phyloP scores from a whole-genome alignment of 257 asterid species.

The Echium plantagineum region DNA sequence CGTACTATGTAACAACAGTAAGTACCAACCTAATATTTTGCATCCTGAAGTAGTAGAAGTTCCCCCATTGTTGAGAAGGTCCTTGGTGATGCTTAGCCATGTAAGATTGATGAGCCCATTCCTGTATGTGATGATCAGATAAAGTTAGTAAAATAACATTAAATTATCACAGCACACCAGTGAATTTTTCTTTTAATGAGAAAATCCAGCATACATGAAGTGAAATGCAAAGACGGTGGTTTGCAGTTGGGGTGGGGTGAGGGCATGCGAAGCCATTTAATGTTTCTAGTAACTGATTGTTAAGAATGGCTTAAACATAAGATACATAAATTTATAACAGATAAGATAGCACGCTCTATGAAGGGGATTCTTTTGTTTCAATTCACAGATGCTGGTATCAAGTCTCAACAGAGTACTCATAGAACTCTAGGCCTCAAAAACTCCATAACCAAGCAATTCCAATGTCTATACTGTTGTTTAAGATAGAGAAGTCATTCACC shows the following conservation, averaged over 20 bases:
- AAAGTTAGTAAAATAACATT: too few species aligned
- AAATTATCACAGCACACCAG: neutral
- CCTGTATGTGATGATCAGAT: slow-evolving; percentile 24
- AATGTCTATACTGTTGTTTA: neutral
- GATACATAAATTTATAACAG: too few species aligned
- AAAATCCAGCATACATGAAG: neutral
- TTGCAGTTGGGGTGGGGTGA: neutral
- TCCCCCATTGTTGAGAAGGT: slow-evolving; percentile 99
- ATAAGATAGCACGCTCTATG: neutral
- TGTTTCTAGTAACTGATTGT: neutral
- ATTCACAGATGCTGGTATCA: neutral
- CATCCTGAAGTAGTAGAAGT: slow-evolving; percentile 87
- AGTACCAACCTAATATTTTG: slow-evolving; percentile 73
- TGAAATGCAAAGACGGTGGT: neutral
- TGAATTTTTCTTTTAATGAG: too few species aligned
- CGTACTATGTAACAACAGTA: neutral
- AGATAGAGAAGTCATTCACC: slow-evolving; percentile 32
- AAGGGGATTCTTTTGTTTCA: neutral
- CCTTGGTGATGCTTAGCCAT: slow-evolving; percentile 94
- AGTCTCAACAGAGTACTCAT: neutral
- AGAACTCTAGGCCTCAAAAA: neutral
- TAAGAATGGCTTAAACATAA: neutral
- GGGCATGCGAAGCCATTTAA: too few species aligned
- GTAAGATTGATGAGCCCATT: slow-evolving; percentile 88
- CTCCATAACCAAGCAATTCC: neutral